A percentile compares a stretch with the other conserved stretches of the same genome.
phyloP scores from a whole-genome alignment of 106 monocot species.

The Iris macrosiphon region DNA sequence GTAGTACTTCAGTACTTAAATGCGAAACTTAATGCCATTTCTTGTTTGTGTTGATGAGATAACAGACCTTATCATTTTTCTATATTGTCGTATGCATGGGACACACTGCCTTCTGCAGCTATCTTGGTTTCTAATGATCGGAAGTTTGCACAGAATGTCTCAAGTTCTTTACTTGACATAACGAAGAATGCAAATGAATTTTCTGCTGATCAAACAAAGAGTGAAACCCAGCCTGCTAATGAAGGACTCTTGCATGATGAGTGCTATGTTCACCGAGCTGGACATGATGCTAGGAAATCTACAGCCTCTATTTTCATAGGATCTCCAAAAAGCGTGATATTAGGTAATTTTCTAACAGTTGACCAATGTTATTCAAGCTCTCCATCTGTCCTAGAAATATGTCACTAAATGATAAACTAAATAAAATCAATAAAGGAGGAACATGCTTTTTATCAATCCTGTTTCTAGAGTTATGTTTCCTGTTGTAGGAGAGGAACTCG shows the following conservation, averaged over 20 bases:
- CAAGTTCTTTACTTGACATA: too few species aligned
- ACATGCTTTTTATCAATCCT: not conserved
- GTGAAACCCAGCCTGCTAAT: not conserved
- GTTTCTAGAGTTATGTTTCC: conserved; percentile 1
- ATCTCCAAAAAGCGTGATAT: not conserved
- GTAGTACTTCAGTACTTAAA: too few species aligned
- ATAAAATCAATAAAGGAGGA: not conserved
- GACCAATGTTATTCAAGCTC: not conserved
- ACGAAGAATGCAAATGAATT: too few species aligned
- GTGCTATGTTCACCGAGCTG: not conserved
- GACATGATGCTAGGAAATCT: conserved; percentile 5
- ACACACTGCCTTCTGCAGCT: too few species aligned
- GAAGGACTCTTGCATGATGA: not conserved
- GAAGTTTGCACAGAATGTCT: conserved; percentile 13
- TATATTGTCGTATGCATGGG: too few species aligned
- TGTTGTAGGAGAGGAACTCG: not conserved
- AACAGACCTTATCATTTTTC: too few species aligned
- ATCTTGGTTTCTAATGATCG: not conserved
- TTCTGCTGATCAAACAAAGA: too few species aligned
- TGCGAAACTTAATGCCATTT: too few species aligned
- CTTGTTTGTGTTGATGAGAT: too few species aligned
- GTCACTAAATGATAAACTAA: not conserved
- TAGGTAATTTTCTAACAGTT: not conserved
- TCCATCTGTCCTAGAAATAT: not conserved
- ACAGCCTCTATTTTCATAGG: not conserved